A percentile compares a stretch with the other conserved stretches of the same genome.
Conservation (phyloP, 2,329 filamentous ascomycete genomes). For the Verticillium longisporum region DNA sequence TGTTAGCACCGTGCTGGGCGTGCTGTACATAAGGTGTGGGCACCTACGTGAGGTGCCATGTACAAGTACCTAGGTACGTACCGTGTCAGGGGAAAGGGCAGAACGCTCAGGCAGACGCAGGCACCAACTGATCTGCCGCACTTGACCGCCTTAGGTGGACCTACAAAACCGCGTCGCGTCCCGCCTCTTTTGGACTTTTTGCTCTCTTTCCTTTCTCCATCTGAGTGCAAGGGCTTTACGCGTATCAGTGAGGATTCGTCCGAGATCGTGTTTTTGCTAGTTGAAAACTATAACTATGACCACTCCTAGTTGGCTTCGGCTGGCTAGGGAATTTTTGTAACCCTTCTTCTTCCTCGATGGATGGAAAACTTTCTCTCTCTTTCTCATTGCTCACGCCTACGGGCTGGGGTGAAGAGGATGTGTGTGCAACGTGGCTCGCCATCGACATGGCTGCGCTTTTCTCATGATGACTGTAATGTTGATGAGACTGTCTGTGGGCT, state of each 20-base stretch:
- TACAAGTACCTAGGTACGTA: neutral
- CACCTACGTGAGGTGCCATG: too few relatives aligned
- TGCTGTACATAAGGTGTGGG: too few relatives aligned
- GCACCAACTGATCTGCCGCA: conserved; percentile 1
- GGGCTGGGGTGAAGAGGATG: neutral
- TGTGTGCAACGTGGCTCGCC: neutral
- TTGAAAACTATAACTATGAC: conserved; percentile 81
- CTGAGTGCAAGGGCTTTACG: conserved; percentile 72
- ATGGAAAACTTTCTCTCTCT: neutral
- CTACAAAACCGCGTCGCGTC: conserved; percentile 8
- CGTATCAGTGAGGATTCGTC: conserved; percentile 82
- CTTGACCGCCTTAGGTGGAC: neutral
- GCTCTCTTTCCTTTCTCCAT: conserved; percentile 41
- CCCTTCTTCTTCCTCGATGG: conserved; percentile 12
- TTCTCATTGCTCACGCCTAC: neutral
- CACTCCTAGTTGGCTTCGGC: conserved; percentile 63
- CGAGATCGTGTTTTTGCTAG: conserved; percentile 85
- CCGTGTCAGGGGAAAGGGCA: neutral
- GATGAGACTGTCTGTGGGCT: too few relatives aligned
- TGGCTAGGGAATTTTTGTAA: conserved; percentile 77
- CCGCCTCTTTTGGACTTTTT: conserved; percentile 3
- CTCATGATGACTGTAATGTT: too few relatives aligned
- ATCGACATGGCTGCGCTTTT: neutral
- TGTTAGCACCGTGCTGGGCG: neutral
- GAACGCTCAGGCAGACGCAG: neutral